A percentile compares a stretch with the other conserved stretches of the same genome.
Conservation (phyloP, 1,284 basidiomycete species). For the Trichosporon inkin region DNA sequence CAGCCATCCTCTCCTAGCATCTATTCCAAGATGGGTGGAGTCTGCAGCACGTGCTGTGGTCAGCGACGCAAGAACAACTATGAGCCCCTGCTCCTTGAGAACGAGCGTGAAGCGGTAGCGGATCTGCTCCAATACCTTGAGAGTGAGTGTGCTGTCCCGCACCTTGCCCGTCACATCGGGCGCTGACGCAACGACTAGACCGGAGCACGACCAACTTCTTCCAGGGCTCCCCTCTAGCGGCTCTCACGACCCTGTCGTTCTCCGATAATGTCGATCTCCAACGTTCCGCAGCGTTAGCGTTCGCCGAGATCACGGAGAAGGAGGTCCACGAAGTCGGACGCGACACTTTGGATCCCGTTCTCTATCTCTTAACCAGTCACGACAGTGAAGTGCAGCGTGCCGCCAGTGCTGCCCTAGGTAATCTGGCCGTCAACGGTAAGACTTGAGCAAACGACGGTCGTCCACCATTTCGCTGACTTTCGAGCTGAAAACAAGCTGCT, state of each 20-base stretch:
- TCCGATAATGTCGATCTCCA: conserved; percentile 99
- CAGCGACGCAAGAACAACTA: conserved; percentile 60
- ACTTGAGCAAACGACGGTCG: conserved; percentile 20
- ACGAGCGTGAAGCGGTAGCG: conserved; percentile 96
- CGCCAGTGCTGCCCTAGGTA: conserved; percentile 96
- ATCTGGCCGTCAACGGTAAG: conserved; percentile 96
- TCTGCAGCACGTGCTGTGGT: conserved; percentile 45
- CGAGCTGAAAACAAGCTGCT: conserved; percentile 97
- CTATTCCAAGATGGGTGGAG: conserved; percentile 36
- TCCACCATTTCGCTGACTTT: conserved; percentile 7
- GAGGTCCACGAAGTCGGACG: conserved; percentile 95
- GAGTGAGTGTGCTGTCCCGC: conserved; percentile 61
- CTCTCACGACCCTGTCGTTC: conserved; percentile 95
- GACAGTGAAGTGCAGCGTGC: conserved; percentile 99
- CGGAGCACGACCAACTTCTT: conserved; percentile 96
- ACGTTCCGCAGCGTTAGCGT: conserved; percentile 94
- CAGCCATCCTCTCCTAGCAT: neutral
- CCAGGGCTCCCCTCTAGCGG: conserved; percentile 81
- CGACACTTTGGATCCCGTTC: conserved; percentile 96
- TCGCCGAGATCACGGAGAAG: conserved; percentile 99
- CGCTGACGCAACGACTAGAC: conserved; percentile 57
- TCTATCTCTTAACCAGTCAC: conserved; percentile 95
- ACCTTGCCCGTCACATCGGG: neutral
- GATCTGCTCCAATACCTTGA: conserved; percentile 96
- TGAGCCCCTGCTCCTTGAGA: conserved; percentile 92